Conservation (phyloP, 2,329 filamentous ascomycete genomes). For the Chaetomiaceae sp. region DNA sequence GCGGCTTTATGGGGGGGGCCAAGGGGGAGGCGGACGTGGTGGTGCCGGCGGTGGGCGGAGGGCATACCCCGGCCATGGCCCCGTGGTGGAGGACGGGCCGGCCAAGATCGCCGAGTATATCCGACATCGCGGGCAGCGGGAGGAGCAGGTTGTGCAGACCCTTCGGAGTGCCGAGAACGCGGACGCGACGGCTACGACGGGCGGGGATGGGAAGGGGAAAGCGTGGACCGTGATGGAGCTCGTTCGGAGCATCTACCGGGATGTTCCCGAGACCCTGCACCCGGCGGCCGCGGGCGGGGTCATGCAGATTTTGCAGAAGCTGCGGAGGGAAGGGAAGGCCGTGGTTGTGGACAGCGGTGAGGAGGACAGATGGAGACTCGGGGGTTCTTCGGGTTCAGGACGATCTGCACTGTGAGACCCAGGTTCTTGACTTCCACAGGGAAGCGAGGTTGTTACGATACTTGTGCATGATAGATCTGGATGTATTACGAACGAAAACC, state of each 20-base stretch:
- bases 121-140: slow-evolving; percentile 70
- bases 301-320: slow-evolving; percentile 72
- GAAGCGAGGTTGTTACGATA: too few species aligned
- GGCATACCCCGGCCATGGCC: slow-evolving; percentile 86
- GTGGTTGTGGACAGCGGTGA: slow-evolving; percentile 34
- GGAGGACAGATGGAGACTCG: slow-evolving; percentile 41
- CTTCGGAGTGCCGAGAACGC: slow-evolving; percentile 36
- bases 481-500: too few species aligned
- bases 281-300: slow-evolving; percentile 71
- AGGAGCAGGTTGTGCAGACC: slow-evolving; percentile 69
- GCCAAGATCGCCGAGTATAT: slow-evolving; percentile 79
- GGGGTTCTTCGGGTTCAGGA: slow-evolving; percentile 27
- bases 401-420: slow-evolving; percentile 42
- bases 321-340: slow-evolving; percentile 69
- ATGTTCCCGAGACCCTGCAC: slow-evolving; percentile 72
- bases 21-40: too few species aligned
- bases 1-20: slow-evolving; percentile 43
- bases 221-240: slow-evolving; percentile 71
- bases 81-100: slow-evolving; percentile 67
- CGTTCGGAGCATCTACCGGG: slow-evolving; percentile 81
- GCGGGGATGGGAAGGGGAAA: slow-evolving; percentile 6
- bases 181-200: slow-evolving; percentile 8
- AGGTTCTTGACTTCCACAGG: too few species aligned
- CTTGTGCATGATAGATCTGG: not conserved
- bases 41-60: too few species aligned